Percentiles rank a stretch among this genome's conserved stretches.
phyloP scores from a whole-genome alignment of 331 rosid species.

The Pyrus hybrid region DNA sequence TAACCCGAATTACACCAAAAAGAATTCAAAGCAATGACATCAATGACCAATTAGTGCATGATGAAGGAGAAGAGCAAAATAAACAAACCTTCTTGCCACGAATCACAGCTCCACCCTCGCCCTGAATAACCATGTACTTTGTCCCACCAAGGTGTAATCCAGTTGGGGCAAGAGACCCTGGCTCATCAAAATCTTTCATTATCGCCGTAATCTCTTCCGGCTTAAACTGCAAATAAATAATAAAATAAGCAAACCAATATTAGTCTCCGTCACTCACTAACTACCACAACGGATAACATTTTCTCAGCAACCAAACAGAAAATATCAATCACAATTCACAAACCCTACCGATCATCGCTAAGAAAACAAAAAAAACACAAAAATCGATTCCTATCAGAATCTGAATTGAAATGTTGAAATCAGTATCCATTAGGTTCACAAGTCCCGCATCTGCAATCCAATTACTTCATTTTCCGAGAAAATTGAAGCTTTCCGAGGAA shows the following conservation, averaged over 20 bases:
- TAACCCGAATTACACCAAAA: not conserved
- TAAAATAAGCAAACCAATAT: not conserved
- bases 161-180: constrained; percentile 55
- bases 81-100: constrained; percentile 54
- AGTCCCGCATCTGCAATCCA: not conserved
- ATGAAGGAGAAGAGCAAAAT: not conserved
- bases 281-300: not conserved
- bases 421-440: not conserved
- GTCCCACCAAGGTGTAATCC: constrained; percentile 48
- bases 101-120: constrained; percentile 52
- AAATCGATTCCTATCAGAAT: not conserved
- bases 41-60: not conserved
- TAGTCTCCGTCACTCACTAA: not conserved
- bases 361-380: not conserved
- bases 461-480: not conserved
- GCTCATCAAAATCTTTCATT: constrained; percentile 42
- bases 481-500: not conserved
- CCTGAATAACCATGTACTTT: constrained; percentile 66
- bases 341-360: not conserved
- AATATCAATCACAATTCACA: not conserved
- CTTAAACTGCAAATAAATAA: constrained; percentile 27
- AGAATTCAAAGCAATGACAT: not conserved
- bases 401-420: not conserved
- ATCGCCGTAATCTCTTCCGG: constrained; percentile 41
- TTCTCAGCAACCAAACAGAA: not conserved